Evolutionary conservation across 2,329 filamentous ascomycete species (phyloP), one percentile per base, ranked within the genome.

Genomic region (Teratosphaeria viscida): DNA sequence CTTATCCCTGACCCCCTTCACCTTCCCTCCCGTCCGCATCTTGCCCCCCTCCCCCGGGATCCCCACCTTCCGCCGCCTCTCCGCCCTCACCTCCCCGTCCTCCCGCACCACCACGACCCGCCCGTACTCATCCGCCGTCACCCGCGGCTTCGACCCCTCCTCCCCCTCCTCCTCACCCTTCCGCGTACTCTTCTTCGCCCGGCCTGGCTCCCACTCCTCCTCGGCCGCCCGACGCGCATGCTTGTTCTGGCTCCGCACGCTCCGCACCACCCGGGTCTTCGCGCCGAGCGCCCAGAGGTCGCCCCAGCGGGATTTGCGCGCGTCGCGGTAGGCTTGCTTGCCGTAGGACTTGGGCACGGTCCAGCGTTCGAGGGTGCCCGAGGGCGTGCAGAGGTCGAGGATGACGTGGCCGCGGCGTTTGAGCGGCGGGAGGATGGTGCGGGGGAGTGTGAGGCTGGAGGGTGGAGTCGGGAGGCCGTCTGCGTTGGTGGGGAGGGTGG

Each of bases 221-320:
- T 54, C 43, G 23, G 37, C 5, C 19, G 23, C 16, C 26, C 58
- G 2, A 23, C 34, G 32, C 14, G 39, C 55, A 27, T 56, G 55
- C 14, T 56, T 56, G 23, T 61, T 61, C 32, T 53, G n/a, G 12
- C 37, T 54, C 34, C 54, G 54, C 85, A 82, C 52, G 88, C 76
- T 78, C 54, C 89, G 78, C 2, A 74, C 70, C 3, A 88, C 82
- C 12, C 90, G 81, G 0, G 90, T 95, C 80, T 97, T 97, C 26
- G 92, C 92, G 0, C 94, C 94, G 0, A 97, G 79, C 0, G 92
- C 91, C 94, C 94, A 99, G 10, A 97, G 79, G 72, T 97, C 94
- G 47, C 94, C 94, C 94, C 92, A 97, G 57, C 77, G 78, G 0
- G 87, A 83, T 76, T 99, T 99, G 62, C 94, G 85, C 39, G 94